Evolutionary conservation across 106 monocot species (phyloP).

Genomic region (Amphibolis antarctica): DNA sequence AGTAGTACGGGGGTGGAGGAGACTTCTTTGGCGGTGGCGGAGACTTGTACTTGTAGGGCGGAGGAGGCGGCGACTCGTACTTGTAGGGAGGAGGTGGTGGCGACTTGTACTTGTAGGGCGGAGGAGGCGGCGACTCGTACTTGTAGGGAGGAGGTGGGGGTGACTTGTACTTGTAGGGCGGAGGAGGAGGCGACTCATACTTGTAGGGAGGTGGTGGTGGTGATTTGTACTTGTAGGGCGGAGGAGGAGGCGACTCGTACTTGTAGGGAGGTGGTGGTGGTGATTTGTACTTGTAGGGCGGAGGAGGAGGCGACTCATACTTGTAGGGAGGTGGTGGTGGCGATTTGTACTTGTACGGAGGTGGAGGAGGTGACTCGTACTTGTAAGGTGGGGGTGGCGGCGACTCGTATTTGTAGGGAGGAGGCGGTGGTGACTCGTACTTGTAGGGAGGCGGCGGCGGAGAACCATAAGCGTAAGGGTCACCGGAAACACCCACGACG

Average conservation of each 20-base stretch:
- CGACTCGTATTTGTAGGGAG: slow-evolving; percentile 1
- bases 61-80: too few species aligned
- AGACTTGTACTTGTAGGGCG: slow-evolving; percentile 5
- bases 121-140: too few species aligned
- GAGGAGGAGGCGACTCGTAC: slow-evolving; percentile 3
- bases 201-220: slow-evolving; percentile 2
- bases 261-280: background rate
- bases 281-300: background rate
- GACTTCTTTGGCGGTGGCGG: too few species aligned
- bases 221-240: background rate
- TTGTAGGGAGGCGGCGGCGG: slow-evolving; percentile 2
- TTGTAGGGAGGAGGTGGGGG: too few species aligned
- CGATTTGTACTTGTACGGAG: background rate
- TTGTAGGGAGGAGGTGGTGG: too few species aligned
- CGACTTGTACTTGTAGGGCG: too few species aligned
- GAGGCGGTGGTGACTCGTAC: slow-evolving; percentile 6
- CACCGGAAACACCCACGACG: background rate
- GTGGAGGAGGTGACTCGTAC: slow-evolving; percentile 1
- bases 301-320: background rate
- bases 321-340: background rate
- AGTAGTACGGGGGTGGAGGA: slow-evolving; percentile 9
- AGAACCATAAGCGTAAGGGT: slow-evolving; percentile 8
- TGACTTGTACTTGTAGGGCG: background rate
- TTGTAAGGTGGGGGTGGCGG: slow-evolving; percentile 4
- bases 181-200: slow-evolving; percentile 2